These are phyloP conservation scores for Babesia gibsoni DNA, from an alignment of 169 alveolate species.

Conservation along the genomic window DNA sequence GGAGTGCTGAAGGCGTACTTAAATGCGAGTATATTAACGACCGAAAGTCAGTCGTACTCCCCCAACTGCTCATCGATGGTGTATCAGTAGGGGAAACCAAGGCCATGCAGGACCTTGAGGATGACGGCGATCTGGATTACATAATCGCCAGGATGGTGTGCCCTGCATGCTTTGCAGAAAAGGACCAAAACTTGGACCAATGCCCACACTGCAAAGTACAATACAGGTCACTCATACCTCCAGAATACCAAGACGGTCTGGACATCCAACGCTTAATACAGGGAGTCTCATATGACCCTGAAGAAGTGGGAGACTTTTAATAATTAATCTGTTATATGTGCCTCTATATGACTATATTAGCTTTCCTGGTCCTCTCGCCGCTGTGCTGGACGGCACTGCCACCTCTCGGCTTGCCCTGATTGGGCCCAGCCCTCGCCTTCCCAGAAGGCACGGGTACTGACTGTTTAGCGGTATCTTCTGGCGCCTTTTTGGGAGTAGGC, in stretches of 20 bases:
- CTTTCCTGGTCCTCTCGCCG: too few species aligned
- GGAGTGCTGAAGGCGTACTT: conserved; percentile 78
- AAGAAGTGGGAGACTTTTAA: background rate
- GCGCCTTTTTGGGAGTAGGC: too few species aligned
- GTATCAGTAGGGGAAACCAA: conserved; percentile 76
- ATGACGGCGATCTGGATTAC: conserved; percentile 82
- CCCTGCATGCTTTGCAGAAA: conserved; percentile 66
- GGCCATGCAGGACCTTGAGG: conserved; percentile 83
- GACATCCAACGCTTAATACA: conserved; percentile 61
- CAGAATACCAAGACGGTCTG: conserved; percentile 55
- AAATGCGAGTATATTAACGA: conserved; percentile 15
- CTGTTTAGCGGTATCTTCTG: too few species aligned
- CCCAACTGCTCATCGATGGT: conserved; percentile 84
- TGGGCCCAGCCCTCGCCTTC: too few species aligned
- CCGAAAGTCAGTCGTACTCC: conserved; percentile 69
- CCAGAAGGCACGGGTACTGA: too few species aligned
- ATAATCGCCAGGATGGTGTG: conserved; percentile 69
- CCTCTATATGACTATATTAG: too few species aligned
- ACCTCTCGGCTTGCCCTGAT: too few species aligned
- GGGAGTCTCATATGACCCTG: conserved; percentile 43
- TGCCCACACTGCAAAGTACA: conserved; percentile 65
- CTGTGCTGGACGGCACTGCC: too few species aligned
- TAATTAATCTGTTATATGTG: too few species aligned
- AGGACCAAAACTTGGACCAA: conserved; percentile 57
- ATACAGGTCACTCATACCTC: conserved; percentile 56